These are phyloP conservation scores for Microstegium vimineum DNA, from an alignment of 176 grass and related monocot species.

Conservation along the genomic window DNA sequence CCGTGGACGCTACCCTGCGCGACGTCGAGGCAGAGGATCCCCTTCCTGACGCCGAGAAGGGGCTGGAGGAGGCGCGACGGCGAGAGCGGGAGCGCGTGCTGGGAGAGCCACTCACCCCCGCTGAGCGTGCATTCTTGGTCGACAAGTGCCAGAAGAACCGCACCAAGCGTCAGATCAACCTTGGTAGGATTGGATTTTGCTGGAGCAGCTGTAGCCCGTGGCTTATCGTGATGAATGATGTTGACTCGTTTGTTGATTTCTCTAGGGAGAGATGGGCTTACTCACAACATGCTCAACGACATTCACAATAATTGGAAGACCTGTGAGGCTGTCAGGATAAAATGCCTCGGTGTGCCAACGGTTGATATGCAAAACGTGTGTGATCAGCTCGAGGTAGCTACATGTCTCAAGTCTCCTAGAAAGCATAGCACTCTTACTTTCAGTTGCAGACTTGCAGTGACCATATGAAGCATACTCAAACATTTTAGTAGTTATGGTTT, in stretches of 20 bases:
- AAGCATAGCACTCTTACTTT: background rate
- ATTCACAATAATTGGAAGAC: slow-evolving; percentile 86
- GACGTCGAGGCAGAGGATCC: slow-evolving; percentile 48
- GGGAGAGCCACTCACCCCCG: slow-evolving; percentile 65
- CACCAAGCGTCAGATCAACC: slow-evolving; percentile 80
- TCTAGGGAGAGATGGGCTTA: slow-evolving; percentile 90
- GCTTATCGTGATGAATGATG: background rate
- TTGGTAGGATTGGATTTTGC: slow-evolving; percentile 38
- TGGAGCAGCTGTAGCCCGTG: background rate
- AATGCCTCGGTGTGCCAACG: slow-evolving; percentile 87
- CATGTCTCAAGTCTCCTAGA: background rate
- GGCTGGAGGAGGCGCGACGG: slow-evolving; percentile 41
- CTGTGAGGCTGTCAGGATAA: slow-evolving; percentile 66
- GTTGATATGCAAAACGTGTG: slow-evolving; percentile 93
- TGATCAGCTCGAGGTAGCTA: slow-evolving; percentile 68
- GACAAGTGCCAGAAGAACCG: slow-evolving; percentile 65
- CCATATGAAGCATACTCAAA: background rate
- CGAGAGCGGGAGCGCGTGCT: slow-evolving; percentile 52
- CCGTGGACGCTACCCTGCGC: slow-evolving; percentile 59
- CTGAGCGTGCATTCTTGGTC: slow-evolving; percentile 50
- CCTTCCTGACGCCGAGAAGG: slow-evolving; percentile 32
- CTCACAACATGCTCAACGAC: slow-evolving; percentile 98
- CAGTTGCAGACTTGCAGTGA: background rate
- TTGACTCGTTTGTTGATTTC: background rate
- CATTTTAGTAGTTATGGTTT: background rate